phyloP scores from a whole-genome alignment of 2,329 filamentous ascomycete genomes.

The Penicillium sp. region DNA sequence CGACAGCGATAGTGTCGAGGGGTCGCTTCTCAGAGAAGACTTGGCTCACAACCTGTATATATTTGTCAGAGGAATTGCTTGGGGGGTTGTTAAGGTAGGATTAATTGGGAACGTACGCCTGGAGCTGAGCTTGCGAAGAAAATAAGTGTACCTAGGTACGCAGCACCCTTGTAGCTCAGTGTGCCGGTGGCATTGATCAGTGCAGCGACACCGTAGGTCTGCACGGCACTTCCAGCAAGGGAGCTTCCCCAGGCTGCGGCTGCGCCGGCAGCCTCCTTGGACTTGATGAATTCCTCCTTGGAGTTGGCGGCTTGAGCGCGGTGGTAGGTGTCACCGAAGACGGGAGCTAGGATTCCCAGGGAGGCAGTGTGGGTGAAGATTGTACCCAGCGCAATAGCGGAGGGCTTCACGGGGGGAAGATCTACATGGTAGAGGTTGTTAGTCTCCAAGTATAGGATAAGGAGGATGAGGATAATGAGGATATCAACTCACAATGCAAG shows the following conservation, averaged over 20 bases:
- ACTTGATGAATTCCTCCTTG: slow-evolving; percentile 94
- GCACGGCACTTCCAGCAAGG: slow-evolving; percentile 80
- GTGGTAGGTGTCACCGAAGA: slow-evolving; percentile 94
- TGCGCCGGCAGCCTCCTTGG: slow-evolving; percentile 84
- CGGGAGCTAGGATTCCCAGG: slow-evolving; percentile 78
- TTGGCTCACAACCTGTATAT: slow-evolving; percentile 73
- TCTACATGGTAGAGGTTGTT: slow-evolving; percentile 42
- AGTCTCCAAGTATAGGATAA: neutral
- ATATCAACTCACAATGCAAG: slow-evolving; percentile 5
- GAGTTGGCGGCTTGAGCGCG: slow-evolving; percentile 86
- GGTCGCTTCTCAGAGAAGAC: slow-evolving; percentile 89
- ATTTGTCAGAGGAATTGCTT: slow-evolving; percentile 6
- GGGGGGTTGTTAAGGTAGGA: neutral
- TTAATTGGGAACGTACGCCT: slow-evolving; percentile 59
- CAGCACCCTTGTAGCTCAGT: slow-evolving; percentile 93
- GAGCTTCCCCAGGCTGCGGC: slow-evolving; percentile 89
- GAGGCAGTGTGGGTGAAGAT: slow-evolving; percentile 93
- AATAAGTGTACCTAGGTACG: slow-evolving; percentile 86
- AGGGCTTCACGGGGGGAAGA: slow-evolving; percentile 88
- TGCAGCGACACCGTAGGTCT: slow-evolving; percentile 85
- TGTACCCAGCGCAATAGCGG: slow-evolving; percentile 92
- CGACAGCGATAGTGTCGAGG: slow-evolving; percentile 83
- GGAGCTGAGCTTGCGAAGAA: slow-evolving; percentile 90
- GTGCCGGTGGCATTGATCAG: slow-evolving; percentile 94
- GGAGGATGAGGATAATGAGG: no score